Percentiles rank a stretch among this genome's conserved stretches.
These are phyloP conservation scores for Pelargonium myrrhifolium DNA, from an alignment of 441 rosid genomes.

Conservation along the genomic window DNA sequence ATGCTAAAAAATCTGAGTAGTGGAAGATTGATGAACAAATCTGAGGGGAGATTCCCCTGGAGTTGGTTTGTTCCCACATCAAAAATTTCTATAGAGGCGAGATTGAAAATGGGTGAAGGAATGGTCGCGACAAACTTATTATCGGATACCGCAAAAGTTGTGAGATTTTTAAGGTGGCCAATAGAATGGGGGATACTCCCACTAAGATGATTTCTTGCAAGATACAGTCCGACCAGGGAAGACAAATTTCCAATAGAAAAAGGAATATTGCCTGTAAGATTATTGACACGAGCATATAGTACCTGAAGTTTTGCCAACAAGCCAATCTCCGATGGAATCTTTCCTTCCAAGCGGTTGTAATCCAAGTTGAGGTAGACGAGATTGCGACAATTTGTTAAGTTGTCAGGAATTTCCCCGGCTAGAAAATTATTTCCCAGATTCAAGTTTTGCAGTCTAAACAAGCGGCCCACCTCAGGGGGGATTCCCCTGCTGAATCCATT, in stretches of 20 bases:
- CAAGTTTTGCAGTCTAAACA: not conserved
- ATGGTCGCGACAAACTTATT: constrained; percentile 17
- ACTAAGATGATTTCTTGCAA: not conserved
- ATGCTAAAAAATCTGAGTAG: not conserved
- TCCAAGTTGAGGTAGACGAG: not conserved
- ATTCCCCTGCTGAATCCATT: constrained; percentile 7
- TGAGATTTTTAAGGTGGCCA: constrained; percentile 14
- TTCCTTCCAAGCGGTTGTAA: constrained; percentile 2
- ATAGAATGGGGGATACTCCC: constrained; percentile 21
- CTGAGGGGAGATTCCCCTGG: constrained; percentile 17
- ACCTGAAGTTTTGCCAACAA: constrained; percentile 4
- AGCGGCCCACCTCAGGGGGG: constrained; percentile 9
- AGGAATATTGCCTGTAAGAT: constrained; percentile 20
- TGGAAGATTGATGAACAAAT: constrained; percentile 15
- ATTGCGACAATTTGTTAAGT: constrained; percentile 11
- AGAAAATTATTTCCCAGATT: not conserved
- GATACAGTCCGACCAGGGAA: not conserved
- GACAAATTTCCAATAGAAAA: constrained; percentile 22
- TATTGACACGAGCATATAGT: not conserved
- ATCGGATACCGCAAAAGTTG: not conserved
- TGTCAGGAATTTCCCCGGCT: constrained; percentile 11
- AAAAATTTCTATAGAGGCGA: constrained; percentile 1
- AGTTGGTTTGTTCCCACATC: constrained; percentile 9
- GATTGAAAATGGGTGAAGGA: constrained; percentile 25
- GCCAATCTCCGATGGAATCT: constrained; percentile 1